Percentiles rank a stretch among this genome's conserved stretches.
Evolutionary conservation across 176 grass and related monocot genomes (phyloP).

Genomic region (Zea luxurians): DNA sequence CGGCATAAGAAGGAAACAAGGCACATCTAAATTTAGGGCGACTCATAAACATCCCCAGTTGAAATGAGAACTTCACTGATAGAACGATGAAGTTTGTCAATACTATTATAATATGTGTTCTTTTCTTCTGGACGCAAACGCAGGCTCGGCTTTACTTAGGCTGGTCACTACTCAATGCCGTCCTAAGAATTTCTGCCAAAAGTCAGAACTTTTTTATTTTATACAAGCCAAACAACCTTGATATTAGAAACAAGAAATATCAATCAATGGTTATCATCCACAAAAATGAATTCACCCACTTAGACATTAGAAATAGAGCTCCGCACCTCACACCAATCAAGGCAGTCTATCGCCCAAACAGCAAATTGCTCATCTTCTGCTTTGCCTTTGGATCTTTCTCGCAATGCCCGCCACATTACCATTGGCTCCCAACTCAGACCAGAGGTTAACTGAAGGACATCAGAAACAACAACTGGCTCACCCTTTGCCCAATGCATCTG

Average conservation of each 20-base stretch:
- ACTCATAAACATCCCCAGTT: background rate
- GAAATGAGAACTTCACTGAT: background rate
- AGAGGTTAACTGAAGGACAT: conserved; percentile 65
- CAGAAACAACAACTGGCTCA: conserved; percentile 73
- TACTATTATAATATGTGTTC: background rate
- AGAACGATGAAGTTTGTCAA: background rate
- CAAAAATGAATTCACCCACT: background rate
- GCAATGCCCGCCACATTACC: conserved; percentile 92
- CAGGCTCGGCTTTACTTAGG: background rate
- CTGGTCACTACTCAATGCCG: background rate
- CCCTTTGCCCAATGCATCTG: conserved; percentile 85
- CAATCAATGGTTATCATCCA: background rate
- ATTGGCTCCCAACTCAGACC: conserved; percentile 85
- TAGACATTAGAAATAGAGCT: conserved; percentile 10
- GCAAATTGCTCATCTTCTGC: conserved; percentile 43
- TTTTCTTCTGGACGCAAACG: background rate
- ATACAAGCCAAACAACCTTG: background rate
- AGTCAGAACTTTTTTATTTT: background rate
- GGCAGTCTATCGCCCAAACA: conserved; percentile 70
- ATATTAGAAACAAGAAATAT: conserved; percentile 26
- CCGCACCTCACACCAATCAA: conserved; percentile 80
- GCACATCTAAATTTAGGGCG: background rate
- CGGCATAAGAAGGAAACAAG: conserved; percentile 13
- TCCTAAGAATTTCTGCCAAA: conserved; percentile 1
- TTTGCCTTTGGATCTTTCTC: conserved; percentile 51